Conservation (phyloP, 1,284 basidiomycete genomes). For the Neonothopanus nambi region DNA sequence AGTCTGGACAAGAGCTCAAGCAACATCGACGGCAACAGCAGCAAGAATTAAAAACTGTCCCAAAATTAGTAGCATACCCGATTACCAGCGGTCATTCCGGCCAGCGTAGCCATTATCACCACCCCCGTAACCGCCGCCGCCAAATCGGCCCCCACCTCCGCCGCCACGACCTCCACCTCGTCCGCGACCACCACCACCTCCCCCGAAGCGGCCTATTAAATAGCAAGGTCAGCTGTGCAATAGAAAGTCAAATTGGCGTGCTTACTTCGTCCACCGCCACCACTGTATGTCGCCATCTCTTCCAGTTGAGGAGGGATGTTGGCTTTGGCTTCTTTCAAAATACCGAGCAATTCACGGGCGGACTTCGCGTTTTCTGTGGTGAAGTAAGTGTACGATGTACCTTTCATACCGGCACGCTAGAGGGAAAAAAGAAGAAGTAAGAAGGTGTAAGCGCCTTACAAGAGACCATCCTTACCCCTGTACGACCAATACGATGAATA, state of each 20-base stretch:
- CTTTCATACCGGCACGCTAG: conserved; percentile 86
- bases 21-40: neutral
- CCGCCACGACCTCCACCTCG: conserved; percentile 40
- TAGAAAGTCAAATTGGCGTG: conserved; percentile 8
- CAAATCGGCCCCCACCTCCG: conserved; percentile 21
- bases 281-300: conserved; percentile 90
- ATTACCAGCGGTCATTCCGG: conserved; percentile 31
- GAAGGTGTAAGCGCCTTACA: neutral
- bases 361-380: conserved; percentile 93
- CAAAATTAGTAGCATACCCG: conserved; percentile 12
- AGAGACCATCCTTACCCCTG: conserved; percentile 56
- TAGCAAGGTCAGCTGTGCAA: conserved; percentile 4
- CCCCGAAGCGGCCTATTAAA: conserved; percentile 55
- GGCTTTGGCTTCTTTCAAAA: conserved; percentile 91
- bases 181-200: conserved; percentile 40
- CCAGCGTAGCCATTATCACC: conserved; percentile 40
- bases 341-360: conserved; percentile 88
- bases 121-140: conserved; percentile 33
- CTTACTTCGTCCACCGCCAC: conserved; percentile 74
- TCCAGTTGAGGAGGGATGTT: conserved; percentile 87
- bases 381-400: conserved; percentile 96
- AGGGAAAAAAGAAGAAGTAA: conserved; percentile 18
- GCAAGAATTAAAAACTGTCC: neutral
- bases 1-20: neutral
- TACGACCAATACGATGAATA: conserved; percentile 92